Base-by-base conservation (phyloP, 192 early-diverging fungal genomes). In the Linnemannia exigua region DNA sequence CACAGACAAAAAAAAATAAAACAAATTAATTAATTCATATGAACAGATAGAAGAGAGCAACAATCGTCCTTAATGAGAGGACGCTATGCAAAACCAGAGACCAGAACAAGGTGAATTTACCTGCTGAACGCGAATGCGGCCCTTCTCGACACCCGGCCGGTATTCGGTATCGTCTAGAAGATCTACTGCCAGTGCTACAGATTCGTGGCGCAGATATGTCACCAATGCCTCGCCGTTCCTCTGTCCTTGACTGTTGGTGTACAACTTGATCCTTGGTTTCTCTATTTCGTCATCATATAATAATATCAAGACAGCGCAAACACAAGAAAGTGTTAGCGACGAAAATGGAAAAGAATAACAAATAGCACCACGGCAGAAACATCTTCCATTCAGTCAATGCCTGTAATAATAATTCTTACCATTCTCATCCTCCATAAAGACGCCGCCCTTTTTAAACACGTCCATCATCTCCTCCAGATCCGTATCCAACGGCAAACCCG, bases 191-290 rank as follows among this genome's bases (percentile, higher is more conserved):
- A 99, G 87, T 25, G 92, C 81, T 25, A 99, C 97, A 2, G 96
- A 97, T 77, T 98, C 97, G 52, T 93, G 93, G 82, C 97, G 95
- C 79, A 97, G 94, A 85, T 96, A 99, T 17, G 94, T 95, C 11
- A 99, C 94, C 9, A 99, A 88, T 9, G 94, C 98, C 87, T 99
- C 98, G 2, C 98, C 98, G 81, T 98, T 98, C 33, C 92, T 81
- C 12, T 79, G 75, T 12, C 94, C 95, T 11, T 93, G 79, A n/a
- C 81, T 88, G 68, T 97, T 89, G 19, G 87, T 90, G 80, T 99
- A 99, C 67, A 99, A 80, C 81, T 99, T 99, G 75, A 99, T 96
- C 58, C 93, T 94, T 15, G 97, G 97, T 71, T 93, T 87, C 31
- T 95, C 97, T 95, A 90, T 74, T 28, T n/a, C n/a, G n/a, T n/a